Conservation (phyloP, 2,329 filamentous ascomycete species). For the Ophiostoma tasmaniense region DNA sequence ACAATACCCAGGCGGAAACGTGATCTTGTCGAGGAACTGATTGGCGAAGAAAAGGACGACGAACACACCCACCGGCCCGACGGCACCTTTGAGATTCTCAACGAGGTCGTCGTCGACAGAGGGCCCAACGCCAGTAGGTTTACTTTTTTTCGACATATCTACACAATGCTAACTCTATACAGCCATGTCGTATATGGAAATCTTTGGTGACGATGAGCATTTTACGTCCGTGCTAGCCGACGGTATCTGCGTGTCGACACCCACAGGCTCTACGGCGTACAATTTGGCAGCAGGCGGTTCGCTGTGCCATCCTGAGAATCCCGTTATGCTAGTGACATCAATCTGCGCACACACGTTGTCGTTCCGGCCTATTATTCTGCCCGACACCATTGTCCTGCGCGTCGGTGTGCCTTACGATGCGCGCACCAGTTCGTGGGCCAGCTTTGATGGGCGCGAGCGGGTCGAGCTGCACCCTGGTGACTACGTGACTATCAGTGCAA, state of each 20-base stretch:
- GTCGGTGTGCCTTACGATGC: slow-evolving; percentile 93
- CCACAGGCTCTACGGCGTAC: slow-evolving; percentile 90
- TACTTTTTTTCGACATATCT: too few species aligned
- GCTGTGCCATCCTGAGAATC: slow-evolving; percentile 91
- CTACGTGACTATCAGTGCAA: slow-evolving; percentile 77
- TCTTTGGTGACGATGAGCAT: slow-evolving; percentile 92
- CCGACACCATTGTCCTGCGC: slow-evolving; percentile 88
- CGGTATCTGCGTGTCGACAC: slow-evolving; percentile 86
- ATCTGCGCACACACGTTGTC: slow-evolving; percentile 93
- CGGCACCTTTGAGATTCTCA: slow-evolving; percentile 80
- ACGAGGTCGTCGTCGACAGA: slow-evolving; percentile 92
- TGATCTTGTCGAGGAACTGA: slow-evolving; percentile 81
- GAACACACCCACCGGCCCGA: slow-evolving; percentile 79
- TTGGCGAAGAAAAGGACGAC: slow-evolving; percentile 77
- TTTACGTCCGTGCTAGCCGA: slow-evolving; percentile 92
- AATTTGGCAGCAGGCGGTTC: slow-evolving; percentile 94
- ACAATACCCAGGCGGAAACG: slow-evolving; percentile 25
- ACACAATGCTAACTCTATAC: slow-evolving; percentile 28
- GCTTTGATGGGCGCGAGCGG: slow-evolving; percentile 88
- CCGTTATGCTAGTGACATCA: slow-evolving; percentile 86
- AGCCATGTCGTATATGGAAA: slow-evolving; percentile 84
- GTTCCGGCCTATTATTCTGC: slow-evolving; percentile 92
- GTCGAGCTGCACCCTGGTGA: slow-evolving; percentile 70
- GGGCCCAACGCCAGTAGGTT: slow-evolving; percentile 66
- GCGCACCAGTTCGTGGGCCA: slow-evolving; percentile 87